A percentile compares a stretch with the other conserved stretches of the same genome.
These are phyloP conservation scores for Neurospora sp. DNA, from an alignment of 495 filamentous ascomycete species.

Conservation along the genomic window DNA sequence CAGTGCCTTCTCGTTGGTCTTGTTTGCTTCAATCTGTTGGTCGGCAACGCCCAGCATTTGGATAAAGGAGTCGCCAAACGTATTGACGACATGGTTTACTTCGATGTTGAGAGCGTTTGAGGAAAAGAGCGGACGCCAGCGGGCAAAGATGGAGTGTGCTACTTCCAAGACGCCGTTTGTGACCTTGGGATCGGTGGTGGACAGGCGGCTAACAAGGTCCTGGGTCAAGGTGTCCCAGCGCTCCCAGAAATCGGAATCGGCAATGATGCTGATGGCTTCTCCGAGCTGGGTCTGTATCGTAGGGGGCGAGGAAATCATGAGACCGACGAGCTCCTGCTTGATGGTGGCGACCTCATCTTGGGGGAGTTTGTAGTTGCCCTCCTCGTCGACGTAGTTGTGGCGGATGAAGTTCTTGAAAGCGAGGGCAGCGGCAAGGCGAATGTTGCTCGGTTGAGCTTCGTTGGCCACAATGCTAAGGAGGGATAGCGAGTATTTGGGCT, in stretches of 20 bases:
- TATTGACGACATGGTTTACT: constrained; percentile 83
- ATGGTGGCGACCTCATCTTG: constrained; percentile 72
- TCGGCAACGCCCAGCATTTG: constrained; percentile 70
- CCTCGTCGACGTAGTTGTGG: constrained; percentile 86
- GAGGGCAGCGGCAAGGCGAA: constrained; percentile 79
- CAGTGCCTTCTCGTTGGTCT: constrained; percentile 60
- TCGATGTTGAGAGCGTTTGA: constrained; percentile 87
- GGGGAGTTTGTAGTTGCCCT: constrained; percentile 81
- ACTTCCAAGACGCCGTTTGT: constrained; percentile 95
- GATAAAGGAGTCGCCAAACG: constrained; percentile 75
- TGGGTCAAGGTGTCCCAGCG: constrained; percentile 82
- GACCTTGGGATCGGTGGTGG: constrained; percentile 59
- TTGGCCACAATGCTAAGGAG: constrained; percentile 82
- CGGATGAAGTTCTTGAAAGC: constrained; percentile 98
- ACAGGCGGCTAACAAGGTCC: constrained; percentile 84
- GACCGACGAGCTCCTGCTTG: constrained; percentile 84
- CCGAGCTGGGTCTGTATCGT: constrained; percentile 88
- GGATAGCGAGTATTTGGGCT: constrained; percentile 75
- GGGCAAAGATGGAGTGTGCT: constrained; percentile 93
- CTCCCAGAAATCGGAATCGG: constrained; percentile 94
- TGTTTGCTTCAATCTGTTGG: constrained; percentile 61
- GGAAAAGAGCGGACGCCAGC: constrained; percentile 87
- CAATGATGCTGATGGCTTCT: constrained; percentile 92
- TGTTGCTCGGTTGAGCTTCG: constrained; percentile 55
- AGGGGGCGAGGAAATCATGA: constrained; percentile 88